These are phyloP conservation scores for Zizania latifolia DNA, from an alignment of 176 grass and related monocot genomes.

Conservation along the genomic window DNA sequence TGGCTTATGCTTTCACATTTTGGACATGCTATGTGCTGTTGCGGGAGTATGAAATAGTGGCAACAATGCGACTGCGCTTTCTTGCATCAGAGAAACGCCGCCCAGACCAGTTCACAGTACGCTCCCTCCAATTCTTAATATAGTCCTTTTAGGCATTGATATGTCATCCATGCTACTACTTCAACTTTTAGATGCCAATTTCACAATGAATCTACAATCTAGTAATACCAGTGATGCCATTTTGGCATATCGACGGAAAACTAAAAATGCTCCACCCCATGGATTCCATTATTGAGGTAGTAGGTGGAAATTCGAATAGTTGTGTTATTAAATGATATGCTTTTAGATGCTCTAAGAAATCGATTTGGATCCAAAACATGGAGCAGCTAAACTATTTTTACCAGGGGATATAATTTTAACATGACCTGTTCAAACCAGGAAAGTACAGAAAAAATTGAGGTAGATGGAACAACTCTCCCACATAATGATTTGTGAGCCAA, in stretches of 20 bases:
- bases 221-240: not conserved
- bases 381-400: not conserved
- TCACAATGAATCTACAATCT: slow-evolving; percentile 11
- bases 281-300: not conserved
- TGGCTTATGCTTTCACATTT: slow-evolving; percentile 95
- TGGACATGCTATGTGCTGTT: slow-evolving; percentile 92
- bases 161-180: not conserved
- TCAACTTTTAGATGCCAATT: too few relatives aligned
- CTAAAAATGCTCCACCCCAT: not conserved
- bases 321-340: too few relatives aligned
- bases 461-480: not conserved
- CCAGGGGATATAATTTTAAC: not conserved
- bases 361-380: not conserved
- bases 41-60: slow-evolving; percentile 76
- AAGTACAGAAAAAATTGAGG: not conserved
- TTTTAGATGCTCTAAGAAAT: not conserved
- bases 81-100: slow-evolving; percentile 86
- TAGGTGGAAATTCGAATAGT: not conserved
- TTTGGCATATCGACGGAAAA: not conserved
- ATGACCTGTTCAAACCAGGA: not conserved
- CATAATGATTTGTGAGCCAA: not conserved
- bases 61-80: slow-evolving; percentile 82
- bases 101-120: slow-evolving; percentile 95
- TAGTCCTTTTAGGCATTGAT: not conserved
- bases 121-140: not conserved